Percentiles rank a stretch among this genome's conserved stretches.
phyloP scores from a whole-genome alignment of 306 rosid species.

The Elaeagnus macrophylla region DNA sequence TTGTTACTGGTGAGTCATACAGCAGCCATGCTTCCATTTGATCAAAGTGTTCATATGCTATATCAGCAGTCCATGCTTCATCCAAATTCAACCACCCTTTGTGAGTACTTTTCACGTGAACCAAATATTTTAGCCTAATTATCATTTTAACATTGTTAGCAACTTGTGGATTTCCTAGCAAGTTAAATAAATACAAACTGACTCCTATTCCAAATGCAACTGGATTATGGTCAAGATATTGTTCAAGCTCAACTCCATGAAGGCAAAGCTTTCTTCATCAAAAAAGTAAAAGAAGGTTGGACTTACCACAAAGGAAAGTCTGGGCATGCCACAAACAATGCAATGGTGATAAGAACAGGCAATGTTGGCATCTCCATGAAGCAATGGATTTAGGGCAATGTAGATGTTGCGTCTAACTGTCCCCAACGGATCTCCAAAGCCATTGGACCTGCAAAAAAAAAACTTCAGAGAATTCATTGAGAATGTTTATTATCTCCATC shows the following conservation, averaged over 20 bases:
- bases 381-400: neutral
- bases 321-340: neutral
- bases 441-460: neutral
- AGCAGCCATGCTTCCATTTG: conserved; percentile 2
- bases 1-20: neutral
- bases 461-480: neutral
- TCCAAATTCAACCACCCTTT: neutral
- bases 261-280: neutral
- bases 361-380: conserved; percentile 2
- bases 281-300: conserved; percentile 1
- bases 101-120: neutral
- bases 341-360: neutral
- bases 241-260: neutral
- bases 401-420: neutral
- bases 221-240: neutral
- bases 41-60: neutral
- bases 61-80: neutral
- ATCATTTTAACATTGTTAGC: neutral
- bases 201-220: neutral
- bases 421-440: neutral
- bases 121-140: neutral
- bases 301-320: neutral
- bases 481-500: conserved; percentile 1
- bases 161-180: neutral
- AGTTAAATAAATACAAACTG: neutral